These are phyloP conservation scores for Crataegus laevigata DNA, from an alignment of 306 rosid genomes.

Conservation along the genomic window DNA sequence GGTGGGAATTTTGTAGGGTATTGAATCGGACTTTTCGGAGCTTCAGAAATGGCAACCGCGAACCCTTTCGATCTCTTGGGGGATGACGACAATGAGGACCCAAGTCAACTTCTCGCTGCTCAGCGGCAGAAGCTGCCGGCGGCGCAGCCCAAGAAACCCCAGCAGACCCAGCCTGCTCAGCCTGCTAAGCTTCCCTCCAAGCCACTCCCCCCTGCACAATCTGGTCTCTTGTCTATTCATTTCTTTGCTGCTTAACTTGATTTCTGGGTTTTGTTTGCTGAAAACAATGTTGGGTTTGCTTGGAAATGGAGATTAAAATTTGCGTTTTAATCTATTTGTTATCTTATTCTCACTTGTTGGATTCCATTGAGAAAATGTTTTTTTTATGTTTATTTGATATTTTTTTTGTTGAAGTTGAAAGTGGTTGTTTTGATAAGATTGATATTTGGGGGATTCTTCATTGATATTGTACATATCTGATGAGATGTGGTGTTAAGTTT, in stretches of 20 bases:
- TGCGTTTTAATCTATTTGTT: not conserved
- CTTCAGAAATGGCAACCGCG: slow-evolving; percentile 42
- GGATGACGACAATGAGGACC: slow-evolving; percentile 56
- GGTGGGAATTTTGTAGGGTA: slow-evolving; percentile 9
- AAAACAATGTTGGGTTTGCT: not conserved
- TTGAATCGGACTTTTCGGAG: slow-evolving; percentile 17
- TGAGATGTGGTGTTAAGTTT: not conserved
- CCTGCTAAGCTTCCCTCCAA: slow-evolving; percentile 55
- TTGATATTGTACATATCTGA: not conserved
- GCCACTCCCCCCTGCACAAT: slow-evolving; percentile 59
- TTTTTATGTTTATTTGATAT: not conserved
- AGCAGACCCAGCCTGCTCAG: slow-evolving; percentile 28
- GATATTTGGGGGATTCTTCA: not conserved
- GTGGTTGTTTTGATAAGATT: not conserved
- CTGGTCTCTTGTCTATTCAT: slow-evolving; percentile 22
- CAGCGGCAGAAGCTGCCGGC: slow-evolving; percentile 21
- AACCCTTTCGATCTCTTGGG: slow-evolving; percentile 57
- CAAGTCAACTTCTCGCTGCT: slow-evolving; percentile 38
- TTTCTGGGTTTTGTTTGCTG: not conserved
- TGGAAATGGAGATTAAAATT: not conserved
- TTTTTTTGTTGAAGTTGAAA: not conserved
- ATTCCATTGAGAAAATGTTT: not conserved
- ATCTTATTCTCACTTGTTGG: not conserved
- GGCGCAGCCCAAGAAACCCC: slow-evolving; percentile 29
- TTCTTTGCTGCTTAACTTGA: not conserved